Evolutionary conservation across 2,329 filamentous ascomycete species (phyloP).

Genomic region (Alternaria sp.): DNA sequence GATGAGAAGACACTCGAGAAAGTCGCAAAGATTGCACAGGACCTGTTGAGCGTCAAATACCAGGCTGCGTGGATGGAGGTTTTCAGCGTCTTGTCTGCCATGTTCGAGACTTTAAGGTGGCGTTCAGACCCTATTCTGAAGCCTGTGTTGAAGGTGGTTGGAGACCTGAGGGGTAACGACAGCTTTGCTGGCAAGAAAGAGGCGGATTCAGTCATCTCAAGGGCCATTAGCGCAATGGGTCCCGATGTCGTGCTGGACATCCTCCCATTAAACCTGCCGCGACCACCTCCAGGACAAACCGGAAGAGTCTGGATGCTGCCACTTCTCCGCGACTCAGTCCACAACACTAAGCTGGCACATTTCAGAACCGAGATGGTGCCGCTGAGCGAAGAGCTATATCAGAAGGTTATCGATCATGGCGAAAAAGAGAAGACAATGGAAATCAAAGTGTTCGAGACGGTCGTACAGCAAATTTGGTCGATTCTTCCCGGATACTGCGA

Average conservation of each 20-base stretch:
- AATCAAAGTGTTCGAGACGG: conserved; percentile 95
- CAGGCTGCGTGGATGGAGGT: conserved; percentile 95
- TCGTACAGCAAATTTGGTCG: conserved; percentile 96
- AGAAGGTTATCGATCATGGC: conserved; percentile 84
- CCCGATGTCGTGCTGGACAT: conserved; percentile 83
- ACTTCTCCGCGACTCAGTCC: conserved; percentile 85
- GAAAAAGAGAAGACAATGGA: conserved; percentile 90
- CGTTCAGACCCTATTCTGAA: conserved; percentile 80
- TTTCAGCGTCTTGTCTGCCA: conserved; percentile 84
- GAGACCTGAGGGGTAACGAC: conserved; percentile 86
- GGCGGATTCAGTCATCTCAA: conserved; percentile 87
- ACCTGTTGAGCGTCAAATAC: conserved; percentile 86
- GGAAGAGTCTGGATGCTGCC: conserved; percentile 96
- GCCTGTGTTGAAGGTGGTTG: conserved; percentile 79
- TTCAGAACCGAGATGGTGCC: conserved; percentile 89
- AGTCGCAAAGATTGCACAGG: conserved; percentile 75
- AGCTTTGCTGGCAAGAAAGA: conserved; percentile 95
- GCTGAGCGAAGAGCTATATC: conserved; percentile 88
- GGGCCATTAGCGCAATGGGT: conserved; percentile 89
- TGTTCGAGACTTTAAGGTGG: conserved; percentile 90
- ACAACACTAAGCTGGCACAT: conserved; percentile 85
- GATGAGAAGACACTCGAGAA: conserved; percentile 91
- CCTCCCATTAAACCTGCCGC: conserved; percentile 84
- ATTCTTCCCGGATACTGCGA: conserved; percentile 95
- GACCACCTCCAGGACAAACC: conserved; percentile 77